Evolutionary conservation across 1,139 yeast genomes (phyloP), one percentile per base, ranked within the genome.

Genomic region (Suhomyces guaymorum): DNA sequence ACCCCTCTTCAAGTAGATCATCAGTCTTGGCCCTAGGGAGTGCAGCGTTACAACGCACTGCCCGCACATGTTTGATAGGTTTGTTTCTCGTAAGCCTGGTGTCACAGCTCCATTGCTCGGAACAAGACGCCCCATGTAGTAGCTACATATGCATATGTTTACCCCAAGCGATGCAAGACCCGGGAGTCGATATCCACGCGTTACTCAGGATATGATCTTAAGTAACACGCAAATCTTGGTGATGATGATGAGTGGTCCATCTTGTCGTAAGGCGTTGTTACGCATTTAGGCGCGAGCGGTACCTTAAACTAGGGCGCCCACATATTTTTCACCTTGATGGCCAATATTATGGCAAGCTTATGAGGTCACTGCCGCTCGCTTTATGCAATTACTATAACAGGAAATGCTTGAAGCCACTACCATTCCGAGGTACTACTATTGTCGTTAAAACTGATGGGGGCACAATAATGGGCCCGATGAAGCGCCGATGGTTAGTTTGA

Each of bases 371-470:
- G 15, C 28, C 15, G 15, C 28, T 12, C 19, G 11, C n/a, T 15
- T 25, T 11, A 14, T 25, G 19, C 18, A 25, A 9, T 25, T 9
- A 24, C 26, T 11, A 13, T 9, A 24, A 24, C 15, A 24, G 17
- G 26, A 12, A 15, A n/a, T 25, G 14, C 18, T 25, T 19, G 20
- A 8, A 7, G 23, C 8, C 7, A 17, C 15, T 18, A 30, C 24
- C 33, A 30, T 30, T 30, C 33, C 29, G 34, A 31, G 29, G 15
- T 7, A 25, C 10, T 21, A 11, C 26, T 23, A 23, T 15, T 14
- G n/a, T 24, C 27, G n/a, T 9, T 24, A 14, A 5, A 5, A 23
- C 15, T 5, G 7, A 23, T 11, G n/a, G n/a, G 15, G 5, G 12
- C 8, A 23, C 26, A 23, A 23, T 23, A 11, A 10, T 10, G 7